Evolutionary conservation across 495 filamentous ascomycete genomes (phyloP).

Genomic region (Penicillium psychrofluorescens): DNA sequence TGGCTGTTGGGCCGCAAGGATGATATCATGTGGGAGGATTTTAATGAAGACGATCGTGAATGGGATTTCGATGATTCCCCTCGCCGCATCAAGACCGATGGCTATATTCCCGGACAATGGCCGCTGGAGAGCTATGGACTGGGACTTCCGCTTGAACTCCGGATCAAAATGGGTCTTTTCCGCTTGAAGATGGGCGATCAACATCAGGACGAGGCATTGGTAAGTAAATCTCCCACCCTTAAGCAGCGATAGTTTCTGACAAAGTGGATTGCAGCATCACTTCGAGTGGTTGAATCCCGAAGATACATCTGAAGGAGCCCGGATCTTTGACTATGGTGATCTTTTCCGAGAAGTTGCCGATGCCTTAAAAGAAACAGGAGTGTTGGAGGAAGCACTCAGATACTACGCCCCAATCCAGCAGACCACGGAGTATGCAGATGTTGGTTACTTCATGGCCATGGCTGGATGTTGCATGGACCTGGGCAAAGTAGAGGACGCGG

Average conservation of each 20-base stretch:
- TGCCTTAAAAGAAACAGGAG: constrained; percentile 49
- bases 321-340: constrained; percentile 59
- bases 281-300: constrained; percentile 59
- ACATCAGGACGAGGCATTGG: constrained; percentile 68
- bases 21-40: constrained; percentile 76
- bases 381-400: constrained; percentile 56
- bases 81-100: constrained; percentile 49
- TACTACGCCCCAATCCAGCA: constrained; percentile 67
- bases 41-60: constrained; percentile 75
- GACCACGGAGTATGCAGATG: constrained; percentile 50
- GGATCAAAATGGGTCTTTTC: constrained; percentile 80
- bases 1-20: constrained; percentile 73
- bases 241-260: too few relatives aligned
- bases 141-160: constrained; percentile 72
- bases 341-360: constrained; percentile 69
- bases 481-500: constrained; percentile 58
- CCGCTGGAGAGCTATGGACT: constrained; percentile 58
- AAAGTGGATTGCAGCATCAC: constrained; percentile 37
- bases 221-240: constrained; percentile 29
- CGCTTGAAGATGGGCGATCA: constrained; percentile 56
- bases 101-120: constrained; percentile 48
- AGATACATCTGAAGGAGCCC: constrained; percentile 37
- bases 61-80: constrained; percentile 74
- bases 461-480: constrained; percentile 63
- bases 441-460: constrained; percentile 59